Percentiles rank a stretch among this genome's conserved stretches.
These are phyloP conservation scores for Lodderomyces pseudojiufengensis DNA, from an alignment of 1,139 yeast genomes.

Conservation along the genomic window DNA sequence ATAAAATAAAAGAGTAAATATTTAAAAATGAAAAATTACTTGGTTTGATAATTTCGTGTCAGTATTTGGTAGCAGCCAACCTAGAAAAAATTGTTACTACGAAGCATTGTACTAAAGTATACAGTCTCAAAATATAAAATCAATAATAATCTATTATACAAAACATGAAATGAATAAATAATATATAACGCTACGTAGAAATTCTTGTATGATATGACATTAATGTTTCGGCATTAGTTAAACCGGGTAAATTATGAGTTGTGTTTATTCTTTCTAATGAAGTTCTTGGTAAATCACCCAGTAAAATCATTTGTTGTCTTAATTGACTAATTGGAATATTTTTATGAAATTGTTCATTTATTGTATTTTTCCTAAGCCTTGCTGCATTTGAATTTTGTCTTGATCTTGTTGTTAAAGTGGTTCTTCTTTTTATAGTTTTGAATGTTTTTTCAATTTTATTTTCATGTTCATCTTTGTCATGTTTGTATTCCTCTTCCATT, in stretches of 20 bases:
- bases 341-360: conserved; percentile 30
- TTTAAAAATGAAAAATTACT: too few relatives aligned
- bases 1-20: conserved; percentile 2
- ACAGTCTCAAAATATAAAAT: not conserved
- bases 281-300: conserved; percentile 34
- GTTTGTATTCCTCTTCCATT: conserved; percentile 23
- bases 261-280: conserved; percentile 42
- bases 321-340: conserved; percentile 37
- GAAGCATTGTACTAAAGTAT: too few relatives aligned
- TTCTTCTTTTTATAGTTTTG: conserved; percentile 32
- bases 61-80: too few relatives aligned
- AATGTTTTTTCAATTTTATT: conserved; percentile 33
- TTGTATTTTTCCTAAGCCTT: conserved; percentile 31
- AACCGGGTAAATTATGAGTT: conserved; percentile 49
- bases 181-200: too few relatives aligned
- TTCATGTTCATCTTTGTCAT: conserved; percentile 14
- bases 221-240: conserved; percentile 49
- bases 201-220: conserved; percentile 43
- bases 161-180: conserved; percentile 4
- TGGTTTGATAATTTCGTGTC: too few relatives aligned
- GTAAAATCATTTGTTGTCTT: conserved; percentile 39
- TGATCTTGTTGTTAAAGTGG: conserved; percentile 22
- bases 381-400: conserved; percentile 21
- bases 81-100: too few relatives aligned
- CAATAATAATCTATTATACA: conserved; percentile 2